phyloP scores from a whole-genome alignment of 2,329 filamentous ascomycete species.

The Akanthomyces lecanii region DNA sequence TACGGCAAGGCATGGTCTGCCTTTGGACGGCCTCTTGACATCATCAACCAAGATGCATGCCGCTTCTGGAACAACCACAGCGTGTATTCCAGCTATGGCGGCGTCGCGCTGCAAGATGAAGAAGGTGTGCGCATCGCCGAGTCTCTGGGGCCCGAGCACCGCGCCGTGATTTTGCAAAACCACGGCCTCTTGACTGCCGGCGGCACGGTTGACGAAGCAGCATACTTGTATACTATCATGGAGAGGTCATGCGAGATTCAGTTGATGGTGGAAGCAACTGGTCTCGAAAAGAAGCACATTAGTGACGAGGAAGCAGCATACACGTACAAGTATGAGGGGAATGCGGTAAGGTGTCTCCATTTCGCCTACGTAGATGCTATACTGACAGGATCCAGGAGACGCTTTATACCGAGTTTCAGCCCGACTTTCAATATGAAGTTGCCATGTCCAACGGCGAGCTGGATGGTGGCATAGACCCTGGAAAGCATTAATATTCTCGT shows the following conservation, averaged over 20 bases:
- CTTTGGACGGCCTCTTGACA: slow-evolving; percentile 62
- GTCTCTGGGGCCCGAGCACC: slow-evolving; percentile 55
- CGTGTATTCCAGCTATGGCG: slow-evolving; percentile 56
- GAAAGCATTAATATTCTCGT: not conserved
- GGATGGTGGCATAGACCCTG: not conserved
- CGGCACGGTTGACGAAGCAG: slow-evolving; percentile 68
- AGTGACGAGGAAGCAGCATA: slow-evolving; percentile 36
- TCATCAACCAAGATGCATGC: slow-evolving; percentile 65
- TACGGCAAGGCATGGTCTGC: slow-evolving; percentile 64
- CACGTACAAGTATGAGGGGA: slow-evolving; percentile 42
- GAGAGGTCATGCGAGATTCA: slow-evolving; percentile 67
- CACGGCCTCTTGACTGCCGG: slow-evolving; percentile 71
- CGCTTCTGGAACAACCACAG: slow-evolving; percentile 55
- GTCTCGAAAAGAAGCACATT: slow-evolving; percentile 39
- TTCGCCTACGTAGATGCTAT: not conserved
- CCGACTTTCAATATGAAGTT: slow-evolving; percentile 5
- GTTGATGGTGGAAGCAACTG: slow-evolving; percentile 62
- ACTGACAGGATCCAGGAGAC: not conserved
- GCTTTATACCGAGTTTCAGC: slow-evolving; percentile 8
- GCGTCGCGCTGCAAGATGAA: slow-evolving; percentile 53
- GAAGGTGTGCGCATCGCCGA: slow-evolving; percentile 62
- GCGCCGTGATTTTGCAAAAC: slow-evolving; percentile 63
- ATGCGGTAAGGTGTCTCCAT: slow-evolving; percentile 20
- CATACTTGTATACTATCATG: slow-evolving; percentile 64
- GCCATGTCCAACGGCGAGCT: slow-evolving; percentile 4